A percentile compares a stretch with the other conserved stretches of the same genome.
These are phyloP conservation scores for Chenopodium quinoa DNA, from an alignment of 148 eudicot genomes.

Conservation along the genomic window DNA sequence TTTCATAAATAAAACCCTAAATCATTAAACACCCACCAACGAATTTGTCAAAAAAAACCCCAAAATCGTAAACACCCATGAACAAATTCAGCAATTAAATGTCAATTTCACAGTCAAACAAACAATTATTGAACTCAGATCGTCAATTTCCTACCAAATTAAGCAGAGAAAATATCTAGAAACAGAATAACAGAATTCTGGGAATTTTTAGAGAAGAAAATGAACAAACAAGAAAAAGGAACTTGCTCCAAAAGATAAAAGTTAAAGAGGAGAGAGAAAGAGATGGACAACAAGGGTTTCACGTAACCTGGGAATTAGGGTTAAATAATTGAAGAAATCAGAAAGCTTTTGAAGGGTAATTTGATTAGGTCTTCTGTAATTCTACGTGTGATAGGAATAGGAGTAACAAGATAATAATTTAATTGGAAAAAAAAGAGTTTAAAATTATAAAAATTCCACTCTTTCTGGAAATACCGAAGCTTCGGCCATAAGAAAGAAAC, in stretches of 20 bases:
- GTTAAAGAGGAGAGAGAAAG: constrained; percentile 2
- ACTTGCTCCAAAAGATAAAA: constrained; percentile 9
- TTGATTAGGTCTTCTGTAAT: constrained; percentile 25
- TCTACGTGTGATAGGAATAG: constrained; percentile 16
- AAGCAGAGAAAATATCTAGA: not conserved
- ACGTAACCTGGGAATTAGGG: constrained; percentile 26
- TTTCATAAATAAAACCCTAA: constrained; percentile 27
- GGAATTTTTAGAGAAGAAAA: not conserved
- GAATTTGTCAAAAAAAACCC: constrained; percentile 11
- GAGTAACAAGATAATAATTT: not conserved
- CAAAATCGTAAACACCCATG: constrained; percentile 19
- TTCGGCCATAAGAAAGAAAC: constrained; percentile 25
- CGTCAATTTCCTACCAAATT: constrained; percentile 14
- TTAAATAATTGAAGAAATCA: not conserved
- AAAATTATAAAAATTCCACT: constrained; percentile 1
- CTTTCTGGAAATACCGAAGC: constrained; percentile 18
- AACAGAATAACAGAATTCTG: not conserved
- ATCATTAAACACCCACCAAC: constrained; percentile 9
- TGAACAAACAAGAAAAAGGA: not conserved
- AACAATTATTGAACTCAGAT: constrained; percentile 1
- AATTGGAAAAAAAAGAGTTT: not conserved
- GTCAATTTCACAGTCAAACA: constrained; percentile 17
- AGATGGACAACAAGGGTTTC: constrained; percentile 18
- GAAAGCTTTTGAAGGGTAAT: not conserved
- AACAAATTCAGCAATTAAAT: constrained; percentile 15